Evolutionary conservation across 148 eudicot species (phyloP).

Genomic region (Rhododendron simsii): DNA sequence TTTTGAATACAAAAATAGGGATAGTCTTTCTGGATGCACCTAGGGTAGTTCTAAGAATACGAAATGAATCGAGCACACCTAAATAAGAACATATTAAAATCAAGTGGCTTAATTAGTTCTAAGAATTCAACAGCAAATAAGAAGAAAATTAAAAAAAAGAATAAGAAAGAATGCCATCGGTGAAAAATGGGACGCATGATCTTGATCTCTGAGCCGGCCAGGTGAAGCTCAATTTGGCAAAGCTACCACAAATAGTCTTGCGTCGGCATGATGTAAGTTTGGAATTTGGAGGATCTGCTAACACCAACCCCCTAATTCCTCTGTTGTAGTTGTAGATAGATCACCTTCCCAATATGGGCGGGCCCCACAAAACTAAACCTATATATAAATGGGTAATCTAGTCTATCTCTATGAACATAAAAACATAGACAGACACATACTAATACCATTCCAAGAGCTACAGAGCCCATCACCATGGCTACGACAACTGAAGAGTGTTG

Average conservation of each 20-base stretch:
- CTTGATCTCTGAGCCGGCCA: too few species aligned
- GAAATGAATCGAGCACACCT: too few species aligned
- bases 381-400: not conserved
- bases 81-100: too few species aligned
- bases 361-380: not conserved
- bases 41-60: too few species aligned
- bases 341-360: slow-evolving; percentile 18
- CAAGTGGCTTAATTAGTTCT: too few species aligned
- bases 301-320: not conserved
- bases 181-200: not conserved
- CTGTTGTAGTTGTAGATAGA: slow-evolving; percentile 25
- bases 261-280: not conserved
- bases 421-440: not conserved
- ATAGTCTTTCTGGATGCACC: too few species aligned
- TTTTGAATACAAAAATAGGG: too few species aligned
- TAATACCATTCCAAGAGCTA: not conserved
- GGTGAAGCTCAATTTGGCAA: not conserved
- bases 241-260: not conserved
- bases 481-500: not conserved
- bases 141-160: too few species aligned
- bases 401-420: not conserved
- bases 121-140: too few species aligned
- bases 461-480: slow-evolving; percentile 8
- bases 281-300: not conserved
- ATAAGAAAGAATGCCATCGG: too few species aligned